Evolutionary conservation across 2,329 filamentous ascomycete species (phyloP).

Genomic region (Diaporthe longicolla): DNA sequence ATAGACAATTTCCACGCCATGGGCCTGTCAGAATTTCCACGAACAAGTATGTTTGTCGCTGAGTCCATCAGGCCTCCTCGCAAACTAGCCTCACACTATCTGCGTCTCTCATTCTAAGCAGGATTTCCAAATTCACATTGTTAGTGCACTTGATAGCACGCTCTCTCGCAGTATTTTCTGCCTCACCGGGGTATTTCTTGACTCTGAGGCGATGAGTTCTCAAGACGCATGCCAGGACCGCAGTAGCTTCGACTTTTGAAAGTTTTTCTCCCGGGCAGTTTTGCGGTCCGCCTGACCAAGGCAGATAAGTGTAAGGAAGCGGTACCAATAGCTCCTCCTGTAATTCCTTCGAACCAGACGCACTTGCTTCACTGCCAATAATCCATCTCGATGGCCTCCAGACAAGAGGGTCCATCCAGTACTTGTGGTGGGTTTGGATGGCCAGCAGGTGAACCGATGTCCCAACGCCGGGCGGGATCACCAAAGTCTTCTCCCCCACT

Average conservation of each 20-base stretch:
- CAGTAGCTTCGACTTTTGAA: slow-evolving; percentile 45
- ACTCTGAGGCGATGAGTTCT: slow-evolving; percentile 38
- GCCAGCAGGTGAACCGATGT: slow-evolving; percentile 33
- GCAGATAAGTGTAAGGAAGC: slow-evolving; percentile 42
- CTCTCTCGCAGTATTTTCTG: slow-evolving; percentile 30
- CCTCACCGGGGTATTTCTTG: slow-evolving; percentile 39
- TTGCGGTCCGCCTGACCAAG: slow-evolving; percentile 46
- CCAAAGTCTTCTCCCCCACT: slow-evolving; percentile 17
- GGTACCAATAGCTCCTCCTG: slow-evolving; percentile 38
- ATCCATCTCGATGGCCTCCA: slow-evolving; percentile 44
- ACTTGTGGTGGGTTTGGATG: slow-evolving; percentile 40
- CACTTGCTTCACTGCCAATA: neutral
- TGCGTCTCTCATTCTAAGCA: slow-evolving; percentile 45
- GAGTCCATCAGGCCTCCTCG: neutral
- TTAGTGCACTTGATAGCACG: slow-evolving; percentile 42
- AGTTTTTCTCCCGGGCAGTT: slow-evolving; percentile 46
- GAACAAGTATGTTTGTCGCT: too few species aligned
- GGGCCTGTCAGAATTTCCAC: too few species aligned
- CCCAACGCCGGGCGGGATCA: slow-evolving; percentile 19
- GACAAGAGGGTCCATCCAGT: slow-evolving; percentile 33
- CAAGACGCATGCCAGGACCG: slow-evolving; percentile 44
- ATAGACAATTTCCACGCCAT: too few species aligned
- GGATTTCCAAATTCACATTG: slow-evolving; percentile 45
- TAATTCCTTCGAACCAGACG: neutral
- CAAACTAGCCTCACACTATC: slow-evolving; percentile 43